Conservation (phyloP, 441 rosid genomes). For the Metrosideros polymorpha region DNA sequence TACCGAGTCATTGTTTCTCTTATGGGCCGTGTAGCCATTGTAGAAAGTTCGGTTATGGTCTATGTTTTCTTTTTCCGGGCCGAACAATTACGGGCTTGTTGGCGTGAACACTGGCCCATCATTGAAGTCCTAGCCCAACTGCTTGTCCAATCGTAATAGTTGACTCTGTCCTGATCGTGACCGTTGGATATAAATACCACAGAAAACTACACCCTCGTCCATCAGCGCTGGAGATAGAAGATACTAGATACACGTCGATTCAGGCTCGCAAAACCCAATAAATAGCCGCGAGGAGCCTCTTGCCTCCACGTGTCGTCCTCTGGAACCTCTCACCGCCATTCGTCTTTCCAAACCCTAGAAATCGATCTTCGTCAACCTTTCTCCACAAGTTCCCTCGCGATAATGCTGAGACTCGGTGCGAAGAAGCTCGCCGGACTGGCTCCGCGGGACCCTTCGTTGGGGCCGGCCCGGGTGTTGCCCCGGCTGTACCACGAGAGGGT, state of each 20-base stretch:
- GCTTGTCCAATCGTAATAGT: neutral
- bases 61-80: neutral
- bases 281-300: neutral
- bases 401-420: conserved; percentile 34
- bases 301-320: conserved; percentile 32
- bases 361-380: neutral
- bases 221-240: neutral
- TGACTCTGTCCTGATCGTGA: neutral
- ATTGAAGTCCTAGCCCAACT: neutral
- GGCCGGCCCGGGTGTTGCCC: conserved; percentile 13
- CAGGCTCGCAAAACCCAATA: neutral
- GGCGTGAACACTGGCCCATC: neutral
- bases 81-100: neutral
- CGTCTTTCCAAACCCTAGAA: neutral
- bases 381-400: neutral
- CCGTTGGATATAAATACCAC: neutral
- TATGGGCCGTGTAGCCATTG: neutral
- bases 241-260: neutral
- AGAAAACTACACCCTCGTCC: neutral
- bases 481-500: conserved; percentile 83
- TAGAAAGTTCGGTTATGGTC: neutral
- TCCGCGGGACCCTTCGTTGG: conserved; percentile 11
- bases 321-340: neutral
- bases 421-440: conserved; percentile 34
- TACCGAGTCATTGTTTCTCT: neutral